phyloP scores from a whole-genome alignment of 352 stramenopile species.

The Salisapilia sapeloensis region DNA sequence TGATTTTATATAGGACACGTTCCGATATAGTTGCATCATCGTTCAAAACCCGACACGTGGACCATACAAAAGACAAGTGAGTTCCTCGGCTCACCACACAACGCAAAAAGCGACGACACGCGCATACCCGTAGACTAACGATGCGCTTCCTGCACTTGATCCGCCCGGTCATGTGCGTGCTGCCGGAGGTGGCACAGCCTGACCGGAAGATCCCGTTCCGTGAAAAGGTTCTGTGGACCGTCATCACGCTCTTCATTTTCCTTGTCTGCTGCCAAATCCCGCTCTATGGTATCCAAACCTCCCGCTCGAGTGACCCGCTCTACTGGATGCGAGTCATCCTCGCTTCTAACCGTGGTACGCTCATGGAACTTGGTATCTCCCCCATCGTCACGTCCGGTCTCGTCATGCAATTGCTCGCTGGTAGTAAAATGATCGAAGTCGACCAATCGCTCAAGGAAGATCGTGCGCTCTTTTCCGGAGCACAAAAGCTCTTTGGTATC shows the following conservation, averaged over 20 bases:
- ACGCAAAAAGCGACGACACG: no score
- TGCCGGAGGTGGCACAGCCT: constrained; percentile 94
- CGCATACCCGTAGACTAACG: no score
- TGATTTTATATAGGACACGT: no score
- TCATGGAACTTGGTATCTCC: constrained; percentile 98
- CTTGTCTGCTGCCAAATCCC: constrained; percentile 99
- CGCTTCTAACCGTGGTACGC: constrained; percentile 95
- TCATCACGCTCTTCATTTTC: constrained; percentile 99
- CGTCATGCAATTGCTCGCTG: constrained; percentile 98
- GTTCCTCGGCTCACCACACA: no score
- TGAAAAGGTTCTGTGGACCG: constrained; percentile 98
- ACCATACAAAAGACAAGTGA: no score
- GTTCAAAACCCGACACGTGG: no score
- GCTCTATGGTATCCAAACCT: constrained; percentile 97
- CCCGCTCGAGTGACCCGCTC: constrained; percentile 97
- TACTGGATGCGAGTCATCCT: constrained; percentile 99
- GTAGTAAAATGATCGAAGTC: constrained; percentile 97
- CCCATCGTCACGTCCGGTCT: constrained; percentile 98
- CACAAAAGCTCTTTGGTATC: constrained; percentile 99
- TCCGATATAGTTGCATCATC: no score
- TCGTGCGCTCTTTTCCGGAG: constrained; percentile 92
- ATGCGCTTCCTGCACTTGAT: constrained; percentile 98
- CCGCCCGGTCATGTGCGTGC: constrained; percentile 95
- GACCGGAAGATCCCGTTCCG: constrained; percentile 97
- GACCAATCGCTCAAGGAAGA: constrained; percentile 99